These are phyloP conservation scores for Quillaja saponaria DNA, from an alignment of 306 rosid genomes.

Conservation along the genomic window DNA sequence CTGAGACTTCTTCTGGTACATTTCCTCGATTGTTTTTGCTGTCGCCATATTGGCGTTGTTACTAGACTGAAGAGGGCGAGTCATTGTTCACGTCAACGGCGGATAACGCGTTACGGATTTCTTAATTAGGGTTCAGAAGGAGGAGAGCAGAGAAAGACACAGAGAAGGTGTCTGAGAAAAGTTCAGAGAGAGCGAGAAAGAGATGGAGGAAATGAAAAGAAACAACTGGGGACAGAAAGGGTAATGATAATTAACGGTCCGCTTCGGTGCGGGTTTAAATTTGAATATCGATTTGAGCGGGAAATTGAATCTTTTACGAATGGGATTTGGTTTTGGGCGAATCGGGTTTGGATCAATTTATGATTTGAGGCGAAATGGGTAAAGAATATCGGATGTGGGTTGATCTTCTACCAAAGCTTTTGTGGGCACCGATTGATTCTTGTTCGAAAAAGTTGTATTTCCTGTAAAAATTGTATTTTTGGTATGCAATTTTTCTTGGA, in stretches of 20 bases:
- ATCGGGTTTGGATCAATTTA: background rate
- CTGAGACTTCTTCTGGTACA: constrained; percentile 92
- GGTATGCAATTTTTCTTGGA: too few relatives aligned
- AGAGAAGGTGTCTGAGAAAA: constrained; percentile 31
- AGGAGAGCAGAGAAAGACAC: constrained; percentile 22
- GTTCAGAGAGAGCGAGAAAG: constrained; percentile 8
- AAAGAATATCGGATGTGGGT: too few relatives aligned
- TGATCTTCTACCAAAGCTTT: too few relatives aligned
- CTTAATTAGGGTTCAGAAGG: background rate
- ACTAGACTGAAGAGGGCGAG: constrained; percentile 69
- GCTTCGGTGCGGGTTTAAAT: constrained; percentile 19
- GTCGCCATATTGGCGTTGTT: constrained; percentile 54
- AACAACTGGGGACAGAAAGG: background rate
- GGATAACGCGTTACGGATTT: background rate
- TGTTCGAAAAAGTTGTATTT: too few relatives aligned
- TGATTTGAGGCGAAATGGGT: background rate
- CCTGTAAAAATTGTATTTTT: too few relatives aligned
- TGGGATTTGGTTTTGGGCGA: background rate
- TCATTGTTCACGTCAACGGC: constrained; percentile 58
- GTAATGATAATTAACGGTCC: constrained; percentile 35
- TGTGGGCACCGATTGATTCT: too few relatives aligned
- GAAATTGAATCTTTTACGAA: constrained; percentile 28
- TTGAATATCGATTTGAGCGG: constrained; percentile 38
- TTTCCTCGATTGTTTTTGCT: constrained; percentile 68
- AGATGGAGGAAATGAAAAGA: constrained; percentile 1